phyloP scores from a whole-genome alignment of 2,329 filamentous ascomycete species.

The Penicillium corylophilum region DNA sequence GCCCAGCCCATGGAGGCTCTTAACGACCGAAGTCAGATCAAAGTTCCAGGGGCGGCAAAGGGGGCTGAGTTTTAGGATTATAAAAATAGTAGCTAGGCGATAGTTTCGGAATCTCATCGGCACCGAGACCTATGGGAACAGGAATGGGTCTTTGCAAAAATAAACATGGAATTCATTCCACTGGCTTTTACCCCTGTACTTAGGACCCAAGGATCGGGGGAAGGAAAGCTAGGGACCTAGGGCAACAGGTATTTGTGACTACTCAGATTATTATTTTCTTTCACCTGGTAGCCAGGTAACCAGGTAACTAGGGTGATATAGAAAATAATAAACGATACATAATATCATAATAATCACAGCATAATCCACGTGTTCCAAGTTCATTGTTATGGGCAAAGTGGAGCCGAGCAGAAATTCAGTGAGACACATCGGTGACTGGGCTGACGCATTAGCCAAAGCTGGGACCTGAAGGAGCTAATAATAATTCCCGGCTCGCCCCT shows the following conservation, averaged over 20 bases:
- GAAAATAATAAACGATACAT: no score
- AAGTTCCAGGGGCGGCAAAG: neutral
- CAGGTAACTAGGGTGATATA: neutral
- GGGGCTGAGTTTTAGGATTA: neutral
- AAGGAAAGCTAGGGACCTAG: neutral
- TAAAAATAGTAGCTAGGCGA: constrained; percentile 4
- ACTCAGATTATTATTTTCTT: no score
- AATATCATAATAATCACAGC: no score
- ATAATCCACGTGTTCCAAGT: neutral
- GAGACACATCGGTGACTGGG: constrained; percentile 8
- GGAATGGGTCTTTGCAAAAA: constrained; percentile 3
- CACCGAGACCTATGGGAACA: constrained; percentile 1
- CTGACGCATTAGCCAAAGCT: constrained; percentile 6
- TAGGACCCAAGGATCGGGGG: neutral
- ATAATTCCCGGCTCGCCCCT: constrained; percentile 13
- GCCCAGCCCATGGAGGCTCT: neutral
- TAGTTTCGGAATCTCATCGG: constrained; percentile 1
- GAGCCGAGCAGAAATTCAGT: constrained; percentile 1
- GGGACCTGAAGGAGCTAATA: neutral
- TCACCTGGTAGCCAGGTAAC: neutral
- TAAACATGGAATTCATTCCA: constrained; percentile 1
- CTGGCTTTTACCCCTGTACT: neutral
- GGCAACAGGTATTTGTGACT: no score
- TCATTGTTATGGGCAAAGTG: neutral
- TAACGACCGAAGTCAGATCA: neutral